phyloP scores from a whole-genome alignment of 2,329 filamentous ascomycete genomes.

The Meredithiella fracta region DNA sequence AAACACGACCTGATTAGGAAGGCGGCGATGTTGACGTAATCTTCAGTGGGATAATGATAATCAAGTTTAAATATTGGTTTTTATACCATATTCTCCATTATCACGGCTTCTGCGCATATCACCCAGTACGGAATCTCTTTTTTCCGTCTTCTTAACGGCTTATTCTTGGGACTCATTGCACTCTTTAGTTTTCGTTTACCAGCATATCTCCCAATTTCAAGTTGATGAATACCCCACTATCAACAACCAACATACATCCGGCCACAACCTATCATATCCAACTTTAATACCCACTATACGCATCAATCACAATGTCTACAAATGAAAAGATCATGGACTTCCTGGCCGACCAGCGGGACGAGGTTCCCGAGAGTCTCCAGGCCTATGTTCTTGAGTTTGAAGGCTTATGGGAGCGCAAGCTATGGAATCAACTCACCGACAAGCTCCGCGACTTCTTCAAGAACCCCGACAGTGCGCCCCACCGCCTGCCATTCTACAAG shows the following conservation, averaged over 20 bases:
- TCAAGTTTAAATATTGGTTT: not conserved
- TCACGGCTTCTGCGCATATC: too few relatives aligned
- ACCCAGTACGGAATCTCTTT: not conserved
- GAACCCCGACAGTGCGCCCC: conserved; percentile 59
- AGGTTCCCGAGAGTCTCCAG: conserved; percentile 75
- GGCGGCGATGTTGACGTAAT: not conserved
- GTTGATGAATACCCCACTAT: too few relatives aligned
- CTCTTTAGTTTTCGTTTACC: too few relatives aligned
- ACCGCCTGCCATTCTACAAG: conserved; percentile 83
- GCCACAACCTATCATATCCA: too few relatives aligned
- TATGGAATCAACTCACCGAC: conserved; percentile 98
- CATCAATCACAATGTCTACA: conserved; percentile 15
- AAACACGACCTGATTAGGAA: conserved; percentile 7
- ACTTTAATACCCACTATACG: too few relatives aligned
- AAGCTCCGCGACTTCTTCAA: conserved; percentile 77
- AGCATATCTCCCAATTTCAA: too few relatives aligned
- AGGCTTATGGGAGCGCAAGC: conserved; percentile 92
- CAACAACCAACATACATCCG: too few relatives aligned
- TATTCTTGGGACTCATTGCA: not conserved
- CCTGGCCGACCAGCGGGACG: conserved; percentile 75
- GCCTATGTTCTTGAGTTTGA: conserved; percentile 81
- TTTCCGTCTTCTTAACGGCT: not conserved
- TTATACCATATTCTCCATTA: too few relatives aligned
- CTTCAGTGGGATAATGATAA: not conserved
- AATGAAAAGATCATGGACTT: conserved; percentile 81